Percentiles rank a stretch among this genome's conserved stretches.
phyloP scores from a whole-genome alignment of 768 basidiomycete species.

The Phaffia tasmanica region DNA sequence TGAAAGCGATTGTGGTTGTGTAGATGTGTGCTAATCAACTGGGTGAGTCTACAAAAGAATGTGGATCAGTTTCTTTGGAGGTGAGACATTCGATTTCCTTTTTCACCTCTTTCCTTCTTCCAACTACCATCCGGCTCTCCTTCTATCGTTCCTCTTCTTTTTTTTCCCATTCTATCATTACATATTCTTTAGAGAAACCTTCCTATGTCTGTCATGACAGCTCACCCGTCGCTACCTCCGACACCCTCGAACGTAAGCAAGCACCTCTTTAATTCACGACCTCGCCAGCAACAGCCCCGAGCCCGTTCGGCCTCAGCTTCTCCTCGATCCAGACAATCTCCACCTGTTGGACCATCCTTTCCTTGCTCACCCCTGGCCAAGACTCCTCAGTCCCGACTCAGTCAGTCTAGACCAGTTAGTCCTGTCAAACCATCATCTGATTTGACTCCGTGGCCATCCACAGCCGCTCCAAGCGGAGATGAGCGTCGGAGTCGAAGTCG shows the following conservation, averaged over 20 bases:
- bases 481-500: too few species aligned
- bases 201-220: background rate
- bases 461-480: too few species aligned
- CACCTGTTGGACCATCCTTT: too few species aligned
- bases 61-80: background rate
- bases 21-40: too few species aligned
- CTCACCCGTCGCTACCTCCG: background rate
- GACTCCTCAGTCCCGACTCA: too few species aligned
- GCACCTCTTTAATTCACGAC: background rate
- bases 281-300: background rate
- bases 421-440: too few species aligned
- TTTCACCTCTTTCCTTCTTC: background rate
- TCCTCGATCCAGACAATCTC: too few species aligned
- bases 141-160: background rate
- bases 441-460: too few species aligned
- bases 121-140: background rate
- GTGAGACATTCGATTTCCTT: background rate
- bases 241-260: background rate
- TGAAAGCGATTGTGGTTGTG: background rate
- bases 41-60: background rate
- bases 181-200: background rate
- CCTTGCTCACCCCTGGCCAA: too few species aligned
- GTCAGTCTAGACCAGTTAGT: too few species aligned
- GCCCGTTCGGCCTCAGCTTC: too few species aligned
- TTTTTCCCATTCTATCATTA: background rate